phyloP scores from a whole-genome alignment of 371 early-diverging fungal genomes.

The Actinomucor elegans region DNA sequence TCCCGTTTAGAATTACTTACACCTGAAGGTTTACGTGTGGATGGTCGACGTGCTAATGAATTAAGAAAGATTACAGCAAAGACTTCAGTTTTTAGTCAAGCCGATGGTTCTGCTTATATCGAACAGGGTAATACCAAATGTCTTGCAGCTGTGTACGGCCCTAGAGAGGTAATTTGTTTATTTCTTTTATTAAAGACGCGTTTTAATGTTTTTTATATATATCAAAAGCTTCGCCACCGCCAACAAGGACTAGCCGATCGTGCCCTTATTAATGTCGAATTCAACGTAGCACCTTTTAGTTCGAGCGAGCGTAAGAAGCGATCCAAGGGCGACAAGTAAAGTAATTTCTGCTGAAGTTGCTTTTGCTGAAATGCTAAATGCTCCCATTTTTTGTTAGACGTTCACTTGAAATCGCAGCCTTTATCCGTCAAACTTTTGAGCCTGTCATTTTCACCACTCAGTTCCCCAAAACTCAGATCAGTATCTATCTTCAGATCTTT shows the following conservation, averaged over 20 bases:
- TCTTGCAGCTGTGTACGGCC: conserved; percentile 92
- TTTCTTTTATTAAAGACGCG: not conserved
- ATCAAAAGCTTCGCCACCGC: conserved; percentile 58
- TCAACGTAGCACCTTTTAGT: conserved; percentile 90
- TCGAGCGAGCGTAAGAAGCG: conserved; percentile 84
- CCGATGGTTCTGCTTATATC: conserved; percentile 93
- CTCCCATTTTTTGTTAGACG: too few species aligned
- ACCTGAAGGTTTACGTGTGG: conserved; percentile 85
- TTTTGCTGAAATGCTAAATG: too few species aligned
- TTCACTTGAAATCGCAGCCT: conserved; percentile 79
- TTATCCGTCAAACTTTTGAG: conserved; percentile 91
- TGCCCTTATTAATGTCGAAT: conserved; percentile 86
- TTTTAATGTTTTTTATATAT: not conserved
- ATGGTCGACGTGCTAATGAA: conserved; percentile 92
- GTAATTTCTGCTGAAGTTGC: too few species aligned
- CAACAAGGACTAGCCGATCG: conserved; percentile 69
- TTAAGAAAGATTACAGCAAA: conserved; percentile 81
- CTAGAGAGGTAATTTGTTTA: conserved; percentile 75
- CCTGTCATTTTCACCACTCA: conserved; percentile 76
- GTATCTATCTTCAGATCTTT: conserved; percentile 87
- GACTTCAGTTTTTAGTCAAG: conserved; percentile 77
- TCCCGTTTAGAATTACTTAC: conserved; percentile 66
- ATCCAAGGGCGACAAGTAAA: conserved; percentile 81
- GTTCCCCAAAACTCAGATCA: conserved; percentile 89
- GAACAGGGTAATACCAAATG: conserved; percentile 97